phyloP scores from a whole-genome alignment of 306 rosid genomes.

The Arachis hypogaea region DNA sequence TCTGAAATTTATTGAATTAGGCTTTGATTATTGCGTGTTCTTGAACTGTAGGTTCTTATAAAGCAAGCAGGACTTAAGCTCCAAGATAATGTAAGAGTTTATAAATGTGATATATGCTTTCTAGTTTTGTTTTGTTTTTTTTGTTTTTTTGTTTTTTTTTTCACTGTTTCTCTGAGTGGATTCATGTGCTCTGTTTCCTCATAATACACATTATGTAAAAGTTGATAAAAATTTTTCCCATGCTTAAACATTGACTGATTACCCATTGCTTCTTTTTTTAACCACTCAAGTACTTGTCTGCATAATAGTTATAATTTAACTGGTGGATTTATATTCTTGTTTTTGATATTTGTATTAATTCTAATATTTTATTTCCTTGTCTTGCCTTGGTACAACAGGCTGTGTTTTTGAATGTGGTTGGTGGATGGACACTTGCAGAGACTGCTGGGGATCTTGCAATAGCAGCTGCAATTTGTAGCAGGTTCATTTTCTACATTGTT shows the following conservation, averaged over 20 bases:
- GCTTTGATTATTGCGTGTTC: constrained; percentile 36
- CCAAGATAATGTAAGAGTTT: constrained; percentile 69
- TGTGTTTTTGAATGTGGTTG: constrained; percentile 73
- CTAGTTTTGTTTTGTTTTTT: constrained; percentile 33
- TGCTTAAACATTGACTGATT: not conserved
- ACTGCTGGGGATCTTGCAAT: constrained; percentile 97
- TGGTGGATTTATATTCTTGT: constrained; percentile 8
- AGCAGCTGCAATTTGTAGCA: constrained; percentile 98
- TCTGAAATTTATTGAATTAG: constrained; percentile 27
- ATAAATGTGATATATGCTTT: constrained; percentile 10
- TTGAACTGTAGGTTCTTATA: constrained; percentile 68
- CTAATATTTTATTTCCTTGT: constrained; percentile 17
- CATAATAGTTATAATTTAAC: constrained; percentile 22
- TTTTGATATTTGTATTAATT: constrained; percentile 28
- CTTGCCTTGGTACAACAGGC: constrained; percentile 51
- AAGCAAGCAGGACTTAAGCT: constrained; percentile 89
- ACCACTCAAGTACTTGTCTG: constrained; percentile 19
- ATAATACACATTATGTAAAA: not conserved
- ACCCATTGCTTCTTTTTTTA: constrained; percentile 4
- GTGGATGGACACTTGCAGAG: constrained; percentile 72
- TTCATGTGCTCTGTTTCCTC: constrained; percentile 17
- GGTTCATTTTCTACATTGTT: constrained; percentile 52
- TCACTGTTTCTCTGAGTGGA: not conserved
- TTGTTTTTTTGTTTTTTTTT: constrained; percentile 21
- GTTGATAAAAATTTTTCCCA: no score